Percentiles rank a stretch among this genome's conserved stretches.
These are phyloP conservation scores for Pichia sp. DNA, from an alignment of 1,139 yeast species.

Conservation along the genomic window DNA sequence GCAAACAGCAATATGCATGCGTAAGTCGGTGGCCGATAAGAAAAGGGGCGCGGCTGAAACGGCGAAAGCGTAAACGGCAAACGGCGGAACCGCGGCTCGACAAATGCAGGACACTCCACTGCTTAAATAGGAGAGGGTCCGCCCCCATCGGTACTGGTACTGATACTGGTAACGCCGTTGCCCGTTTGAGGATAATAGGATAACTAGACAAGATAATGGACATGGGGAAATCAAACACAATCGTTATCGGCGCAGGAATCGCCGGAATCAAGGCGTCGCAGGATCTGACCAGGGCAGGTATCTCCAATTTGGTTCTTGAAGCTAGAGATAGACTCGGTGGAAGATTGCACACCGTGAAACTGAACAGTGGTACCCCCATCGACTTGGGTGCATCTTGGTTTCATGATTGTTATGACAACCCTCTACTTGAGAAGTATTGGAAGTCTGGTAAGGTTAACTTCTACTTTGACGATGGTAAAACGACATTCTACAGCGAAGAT, in stretches of 20 bases:
- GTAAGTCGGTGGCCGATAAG: too few species aligned
- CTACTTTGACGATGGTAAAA: conserved; percentile 43
- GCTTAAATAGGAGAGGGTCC: too few species aligned
- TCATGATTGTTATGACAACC: conserved; percentile 68
- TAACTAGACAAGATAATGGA: too few species aligned
- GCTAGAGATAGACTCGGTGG: conserved; percentile 56
- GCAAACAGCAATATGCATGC: too few species aligned
- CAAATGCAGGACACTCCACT: too few species aligned
- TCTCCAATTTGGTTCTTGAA: conserved; percentile 37
- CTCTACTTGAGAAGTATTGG: conserved; percentile 50
- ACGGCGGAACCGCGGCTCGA: too few species aligned
- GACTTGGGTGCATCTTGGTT: conserved; percentile 91
- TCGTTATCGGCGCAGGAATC: conserved; percentile 33
- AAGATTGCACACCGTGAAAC: conserved; percentile 33
- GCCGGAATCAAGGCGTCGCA: conserved; percentile 40
- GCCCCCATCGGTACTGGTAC: too few species aligned
- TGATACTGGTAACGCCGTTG: too few species aligned
- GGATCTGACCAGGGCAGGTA: conserved; percentile 29
- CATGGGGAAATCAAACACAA: conserved; percentile 11
- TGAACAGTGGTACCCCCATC: conserved; percentile 26
- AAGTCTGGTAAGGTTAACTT: conserved; percentile 25
- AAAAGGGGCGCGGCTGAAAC: too few species aligned
- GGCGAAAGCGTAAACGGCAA: too few species aligned
- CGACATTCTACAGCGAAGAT: conserved; percentile 17
- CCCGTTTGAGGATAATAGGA: too few species aligned